These are phyloP conservation scores for Macrophomina pseudophaseolina DNA, from an alignment of 2,329 filamentous ascomycete species.

Conservation along the genomic window DNA sequence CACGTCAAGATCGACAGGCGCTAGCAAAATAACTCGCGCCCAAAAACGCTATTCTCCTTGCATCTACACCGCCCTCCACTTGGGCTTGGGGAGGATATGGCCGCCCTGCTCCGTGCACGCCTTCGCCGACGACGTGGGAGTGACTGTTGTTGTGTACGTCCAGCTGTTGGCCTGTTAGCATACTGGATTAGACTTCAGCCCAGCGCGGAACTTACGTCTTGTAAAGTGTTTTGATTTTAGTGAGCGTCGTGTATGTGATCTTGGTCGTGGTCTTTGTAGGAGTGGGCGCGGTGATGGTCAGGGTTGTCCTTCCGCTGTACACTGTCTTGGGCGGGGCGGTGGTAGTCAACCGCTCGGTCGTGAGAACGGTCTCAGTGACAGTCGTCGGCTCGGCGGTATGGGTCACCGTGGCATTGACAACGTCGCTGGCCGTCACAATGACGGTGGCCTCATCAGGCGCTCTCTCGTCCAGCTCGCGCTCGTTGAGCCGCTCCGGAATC, in stretches of 20 bases:
- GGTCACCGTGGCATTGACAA: slow-evolving; percentile 40
- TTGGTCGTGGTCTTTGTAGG: slow-evolving; percentile 40
- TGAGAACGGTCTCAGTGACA: slow-evolving; percentile 36
- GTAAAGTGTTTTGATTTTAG: slow-evolving; percentile 40
- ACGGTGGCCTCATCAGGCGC: slow-evolving; percentile 43
- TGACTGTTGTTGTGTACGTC: slow-evolving; percentile 42
- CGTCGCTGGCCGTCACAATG: slow-evolving; percentile 39
- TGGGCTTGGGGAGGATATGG: slow-evolving; percentile 29
- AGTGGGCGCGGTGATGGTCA: slow-evolving; percentile 43
- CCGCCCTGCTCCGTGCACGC: slow-evolving; percentile 43
- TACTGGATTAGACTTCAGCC: background rate
- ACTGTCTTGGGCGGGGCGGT: slow-evolving; percentile 44
- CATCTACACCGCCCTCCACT: slow-evolving; percentile 3
- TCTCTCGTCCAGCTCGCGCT: slow-evolving; percentile 36
- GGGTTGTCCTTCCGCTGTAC: slow-evolving; percentile 40
- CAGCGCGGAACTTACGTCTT: slow-evolving; percentile 33
- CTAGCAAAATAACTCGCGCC: background rate
- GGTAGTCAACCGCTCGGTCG: slow-evolving; percentile 34
- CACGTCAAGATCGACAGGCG: background rate
- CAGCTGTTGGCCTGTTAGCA: slow-evolving; percentile 26
- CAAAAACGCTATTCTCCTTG: background rate
- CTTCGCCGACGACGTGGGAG: slow-evolving; percentile 41
- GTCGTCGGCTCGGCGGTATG: slow-evolving; percentile 37
- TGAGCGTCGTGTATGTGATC: slow-evolving; percentile 35
- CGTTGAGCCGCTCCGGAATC: slow-evolving; percentile 31